phyloP scores from a whole-genome alignment of 1,139 yeast genomes.

The Scheffersomyces segobiensis region DNA sequence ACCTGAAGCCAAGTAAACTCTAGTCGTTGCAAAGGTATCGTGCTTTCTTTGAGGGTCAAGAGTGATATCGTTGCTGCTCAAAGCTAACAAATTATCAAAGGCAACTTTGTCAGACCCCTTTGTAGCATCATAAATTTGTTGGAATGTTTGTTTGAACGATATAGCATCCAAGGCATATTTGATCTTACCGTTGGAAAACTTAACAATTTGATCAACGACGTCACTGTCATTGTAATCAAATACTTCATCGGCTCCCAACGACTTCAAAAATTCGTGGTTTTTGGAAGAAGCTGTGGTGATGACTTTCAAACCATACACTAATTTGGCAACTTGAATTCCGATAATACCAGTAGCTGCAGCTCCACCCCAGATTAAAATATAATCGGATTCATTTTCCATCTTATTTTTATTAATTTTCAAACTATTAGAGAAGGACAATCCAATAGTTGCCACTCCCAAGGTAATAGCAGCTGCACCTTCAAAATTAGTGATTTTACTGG shows the following conservation, averaged over 20 bases:
- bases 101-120: constrained; percentile 28
- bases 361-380: constrained; percentile 48
- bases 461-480: constrained; percentile 67
- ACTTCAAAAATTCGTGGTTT: constrained; percentile 41
- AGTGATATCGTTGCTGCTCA: constrained; percentile 10
- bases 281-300: constrained; percentile 37
- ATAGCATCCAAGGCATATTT: constrained; percentile 60
- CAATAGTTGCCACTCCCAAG: constrained; percentile 51
- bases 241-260: constrained; percentile 60
- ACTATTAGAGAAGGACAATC: constrained; percentile 24
- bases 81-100: constrained; percentile 22
- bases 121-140: constrained; percentile 43
- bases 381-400: constrained; percentile 24
- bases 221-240: constrained; percentile 62
- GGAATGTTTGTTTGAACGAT: constrained; percentile 40
- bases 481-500: constrained; percentile 34
- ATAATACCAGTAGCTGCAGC: constrained; percentile 48
- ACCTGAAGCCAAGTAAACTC: constrained; percentile 40
- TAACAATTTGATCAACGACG: constrained; percentile 51
- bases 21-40: constrained; percentile 27
- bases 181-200: constrained; percentile 38
- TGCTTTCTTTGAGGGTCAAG: constrained; percentile 12
- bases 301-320: constrained; percentile 39
- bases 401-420: constrained; percentile 24
- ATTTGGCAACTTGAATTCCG: constrained; percentile 41